Conservation (phyloP, 2,329 filamentous ascomycete genomes). For the Venturia carpophila region DNA sequence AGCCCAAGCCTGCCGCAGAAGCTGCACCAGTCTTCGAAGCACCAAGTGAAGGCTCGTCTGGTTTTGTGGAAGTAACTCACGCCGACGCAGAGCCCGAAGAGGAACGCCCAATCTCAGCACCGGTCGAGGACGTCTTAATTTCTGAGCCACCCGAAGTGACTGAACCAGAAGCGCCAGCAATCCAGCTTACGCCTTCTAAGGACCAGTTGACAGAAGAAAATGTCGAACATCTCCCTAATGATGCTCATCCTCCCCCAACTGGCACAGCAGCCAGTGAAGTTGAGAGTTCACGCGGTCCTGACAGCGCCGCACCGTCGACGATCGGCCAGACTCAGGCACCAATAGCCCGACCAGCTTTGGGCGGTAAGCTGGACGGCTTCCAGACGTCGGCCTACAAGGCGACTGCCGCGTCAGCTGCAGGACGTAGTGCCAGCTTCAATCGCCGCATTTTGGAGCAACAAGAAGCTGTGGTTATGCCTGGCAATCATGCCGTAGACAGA, state of each 20-base stretch:
- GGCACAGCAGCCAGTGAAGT: slow-evolving; percentile 83
- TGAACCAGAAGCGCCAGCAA: slow-evolving; percentile 29
- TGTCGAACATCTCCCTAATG: slow-evolving; percentile 81
- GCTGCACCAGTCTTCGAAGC: slow-evolving; percentile 32
- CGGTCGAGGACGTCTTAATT: slow-evolving; percentile 22
- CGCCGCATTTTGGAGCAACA: slow-evolving; percentile 87
- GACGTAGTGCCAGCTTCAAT: slow-evolving; percentile 71
- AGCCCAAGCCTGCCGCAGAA: slow-evolving; percentile 26
- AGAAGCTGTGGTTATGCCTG: slow-evolving; percentile 96
- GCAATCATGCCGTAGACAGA: slow-evolving; percentile 88
- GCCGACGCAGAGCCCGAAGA: slow-evolving; percentile 35
- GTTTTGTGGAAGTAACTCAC: slow-evolving; percentile 28
- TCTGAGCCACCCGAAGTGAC: slow-evolving; percentile 22
- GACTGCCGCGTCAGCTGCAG: slow-evolving; percentile 44
- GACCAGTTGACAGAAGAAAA: slow-evolving; percentile 86
- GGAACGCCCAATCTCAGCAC: slow-evolving; percentile 22
- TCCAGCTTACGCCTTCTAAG: slow-evolving; percentile 58
- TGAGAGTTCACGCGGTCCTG: slow-evolving; percentile 72
- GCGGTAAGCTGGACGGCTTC: slow-evolving; percentile 55
- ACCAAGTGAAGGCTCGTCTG: slow-evolving; percentile 27
- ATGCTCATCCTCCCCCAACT: slow-evolving; percentile 63
- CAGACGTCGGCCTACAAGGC: slow-evolving; percentile 78
- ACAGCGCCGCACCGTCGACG: slow-evolving; percentile 37
- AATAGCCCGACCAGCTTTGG: slow-evolving; percentile 54
- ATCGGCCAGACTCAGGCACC: slow-evolving; percentile 49